Percentiles rank a stretch among this genome's conserved stretches.
phyloP scores from a whole-genome alignment of 257 asterid species.

The Scutellaria minor region DNA sequence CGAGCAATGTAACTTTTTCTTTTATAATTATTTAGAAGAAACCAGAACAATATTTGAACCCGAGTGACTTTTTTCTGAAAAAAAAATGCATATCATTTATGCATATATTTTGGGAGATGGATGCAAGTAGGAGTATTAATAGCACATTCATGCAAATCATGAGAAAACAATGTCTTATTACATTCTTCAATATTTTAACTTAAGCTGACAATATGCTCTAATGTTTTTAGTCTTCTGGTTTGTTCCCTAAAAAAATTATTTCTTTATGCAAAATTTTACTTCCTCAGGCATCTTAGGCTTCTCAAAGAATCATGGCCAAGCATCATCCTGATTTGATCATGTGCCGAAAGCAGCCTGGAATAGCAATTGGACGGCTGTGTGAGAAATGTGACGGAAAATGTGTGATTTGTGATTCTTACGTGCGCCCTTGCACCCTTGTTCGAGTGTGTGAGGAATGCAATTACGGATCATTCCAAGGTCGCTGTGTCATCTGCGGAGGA shows the following conservation, averaged over 20 bases:
- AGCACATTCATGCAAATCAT: not conserved
- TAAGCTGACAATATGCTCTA: not conserved
- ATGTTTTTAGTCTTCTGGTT: not conserved
- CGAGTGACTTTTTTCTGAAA: not conserved
- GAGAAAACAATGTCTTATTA: not conserved
- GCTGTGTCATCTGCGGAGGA: constrained; percentile 87
- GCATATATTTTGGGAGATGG: not conserved
- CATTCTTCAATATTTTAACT: not conserved
- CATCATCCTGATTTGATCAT: constrained; percentile 92
- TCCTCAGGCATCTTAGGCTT: constrained; percentile 24
- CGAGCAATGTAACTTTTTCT: not conserved
- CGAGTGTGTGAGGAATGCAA: constrained; percentile 91
- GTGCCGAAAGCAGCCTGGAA: constrained; percentile 94
- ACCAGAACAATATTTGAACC: too few relatives aligned
- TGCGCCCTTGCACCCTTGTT: constrained; percentile 90
- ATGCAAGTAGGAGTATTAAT: constrained; percentile 1
- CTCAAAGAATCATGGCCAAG: constrained; percentile 65
- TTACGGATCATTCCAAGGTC: constrained; percentile 89
- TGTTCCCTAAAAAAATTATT: not conserved
- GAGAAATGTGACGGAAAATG: constrained; percentile 92
- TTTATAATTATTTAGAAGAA: too few relatives aligned
- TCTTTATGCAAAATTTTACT: not conserved
- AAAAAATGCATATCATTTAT: not conserved
- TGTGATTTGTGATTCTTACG: constrained; percentile 84
- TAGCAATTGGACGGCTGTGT: constrained; percentile 85